These are phyloP conservation scores for Ogataea nonfermentans DNA, from an alignment of 805 yeast genomes.

Conservation along the genomic window DNA sequence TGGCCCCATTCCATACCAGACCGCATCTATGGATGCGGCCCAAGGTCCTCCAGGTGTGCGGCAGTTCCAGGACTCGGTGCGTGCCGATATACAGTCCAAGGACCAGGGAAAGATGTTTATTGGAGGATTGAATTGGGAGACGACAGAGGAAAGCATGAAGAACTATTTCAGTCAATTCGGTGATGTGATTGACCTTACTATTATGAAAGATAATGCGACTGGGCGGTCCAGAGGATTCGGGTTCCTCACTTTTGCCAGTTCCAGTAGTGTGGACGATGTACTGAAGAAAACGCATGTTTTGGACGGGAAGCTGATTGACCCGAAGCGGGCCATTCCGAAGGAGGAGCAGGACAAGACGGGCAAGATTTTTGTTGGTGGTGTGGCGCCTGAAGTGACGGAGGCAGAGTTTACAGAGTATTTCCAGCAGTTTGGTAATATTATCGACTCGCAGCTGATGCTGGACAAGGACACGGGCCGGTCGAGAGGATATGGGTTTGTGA, in stretches of 20 bases:
- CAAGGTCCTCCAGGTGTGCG: conserved; percentile 15
- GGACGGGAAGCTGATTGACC: conserved; percentile 96
- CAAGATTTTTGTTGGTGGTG: conserved; percentile 96
- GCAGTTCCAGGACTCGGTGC: conserved; percentile 32
- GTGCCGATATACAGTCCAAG: conserved; percentile 51
- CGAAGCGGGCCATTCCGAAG: conserved; percentile 94
- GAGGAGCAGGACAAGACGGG: conserved; percentile 97
- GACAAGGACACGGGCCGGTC: conserved; percentile 97
- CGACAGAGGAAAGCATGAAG: conserved; percentile 82
- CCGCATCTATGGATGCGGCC: conserved; percentile 18
- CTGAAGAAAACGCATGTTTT: conserved; percentile 81
- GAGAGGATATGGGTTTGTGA: conserved; percentile 95
- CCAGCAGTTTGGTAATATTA: conserved; percentile 82
- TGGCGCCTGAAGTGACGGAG: conserved; percentile 90
- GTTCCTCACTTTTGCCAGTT: conserved; percentile 78
- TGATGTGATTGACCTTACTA: conserved; percentile 80
- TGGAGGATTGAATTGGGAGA: conserved; percentile 98
- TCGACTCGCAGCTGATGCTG: conserved; percentile 95
- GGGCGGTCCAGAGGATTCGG: conserved; percentile 96
- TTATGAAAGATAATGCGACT: conserved; percentile 85
- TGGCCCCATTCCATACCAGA: conserved; percentile 17
- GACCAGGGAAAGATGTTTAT: conserved; percentile 91
- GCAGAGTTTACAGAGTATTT: conserved; percentile 84
- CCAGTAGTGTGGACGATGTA: conserved; percentile 84
- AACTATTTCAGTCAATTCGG: conserved; percentile 87